Base-by-base conservation (phyloP, 306 rosid genomes). In the Lablab purpureus region DNA sequence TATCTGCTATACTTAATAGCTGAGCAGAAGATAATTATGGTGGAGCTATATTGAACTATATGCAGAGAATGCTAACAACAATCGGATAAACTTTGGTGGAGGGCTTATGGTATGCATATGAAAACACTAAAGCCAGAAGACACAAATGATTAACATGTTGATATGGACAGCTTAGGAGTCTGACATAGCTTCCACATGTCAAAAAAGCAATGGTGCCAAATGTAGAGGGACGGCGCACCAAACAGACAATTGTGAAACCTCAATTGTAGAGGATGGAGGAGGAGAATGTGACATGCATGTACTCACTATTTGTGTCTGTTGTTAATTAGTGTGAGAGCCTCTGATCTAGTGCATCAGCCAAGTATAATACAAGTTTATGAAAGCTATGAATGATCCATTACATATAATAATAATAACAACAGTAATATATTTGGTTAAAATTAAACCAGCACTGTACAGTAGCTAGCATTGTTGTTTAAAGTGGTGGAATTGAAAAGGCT, bases 181-280 rank as follows among this genome's bases (percentile, higher is more conserved):
- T 86, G 87, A 81, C 84, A 76, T 55, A 85, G 77, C 75, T 73
- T n/a, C 52, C 89, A 85, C 66, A 80, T 87, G 96, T 87, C 87
- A 52, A 14, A 5, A 45, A 76, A 58, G 8, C 40, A 76, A 34
- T 77, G 89, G 91, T 79, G 85, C 82, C 90, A 89, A 82, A 66
- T 90, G 85, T 85, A 60, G 68, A 84, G 81, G 96, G 97, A 85
- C 91, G 90, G 93, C 87, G 85, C 88, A 89, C 90, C 89, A 81
- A 86, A 87, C 87, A 86, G 84, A 82, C 80, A 88, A 49, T 34
- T 55, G 67, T 51, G 25, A 77, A 37, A 30, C 46, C 46, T 41
- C 46, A 41, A 41, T 41, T 41, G 81, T 71, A 81, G 74, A 12
- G 64, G 15, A 21, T 59, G 12, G 34, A 47, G 7, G 11, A 36